A percentile compares a stretch with the other conserved stretches of the same genome.
Evolutionary conservation across 2,329 filamentous ascomycete species (phyloP).

Genomic region (Penicillium glabrum): DNA sequence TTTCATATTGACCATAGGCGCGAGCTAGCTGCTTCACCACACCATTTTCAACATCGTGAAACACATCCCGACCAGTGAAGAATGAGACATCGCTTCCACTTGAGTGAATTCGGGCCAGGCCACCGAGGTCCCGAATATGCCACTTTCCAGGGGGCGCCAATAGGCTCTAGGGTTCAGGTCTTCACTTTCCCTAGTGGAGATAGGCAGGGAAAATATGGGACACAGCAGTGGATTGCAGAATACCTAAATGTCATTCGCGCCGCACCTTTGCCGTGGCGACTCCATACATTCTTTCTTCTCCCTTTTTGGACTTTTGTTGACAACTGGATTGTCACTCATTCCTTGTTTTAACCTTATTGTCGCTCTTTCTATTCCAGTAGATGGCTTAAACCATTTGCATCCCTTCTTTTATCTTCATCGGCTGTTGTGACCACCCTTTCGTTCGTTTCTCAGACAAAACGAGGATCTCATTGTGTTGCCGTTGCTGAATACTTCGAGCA

Average conservation of each 20-base stretch:
- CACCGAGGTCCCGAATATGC: not conserved
- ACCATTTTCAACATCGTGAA: not conserved
- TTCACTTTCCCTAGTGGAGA: not conserved
- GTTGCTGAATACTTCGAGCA: slow-evolving; percentile 1
- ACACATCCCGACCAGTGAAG: slow-evolving; percentile 1
- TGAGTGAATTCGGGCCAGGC: not conserved
- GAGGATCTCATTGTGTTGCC: not conserved
- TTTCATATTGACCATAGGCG: not conserved
- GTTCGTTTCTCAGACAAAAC: not conserved
- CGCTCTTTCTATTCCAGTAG: slow-evolving; percentile 6
- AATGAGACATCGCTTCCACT: slow-evolving; percentile 9
- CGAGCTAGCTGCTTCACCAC: not conserved
- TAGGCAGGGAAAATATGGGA: not conserved
- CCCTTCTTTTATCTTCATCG: not conserved
- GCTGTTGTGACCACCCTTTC: not conserved
- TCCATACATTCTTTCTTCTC: slow-evolving; percentile 22
- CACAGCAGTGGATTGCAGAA: not conserved
- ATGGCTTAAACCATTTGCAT: slow-evolving; percentile 2
- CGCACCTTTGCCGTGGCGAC: slow-evolving; percentile 6
- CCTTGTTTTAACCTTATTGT: slow-evolving; percentile 7
- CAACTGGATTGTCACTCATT: slow-evolving; percentile 20
- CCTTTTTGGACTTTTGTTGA: slow-evolving; percentile 16
- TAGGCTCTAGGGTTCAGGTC: not conserved
- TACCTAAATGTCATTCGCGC: slow-evolving; percentile 15
- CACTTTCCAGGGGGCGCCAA: not conserved